phyloP scores from a whole-genome alignment of 805 yeast genomes.

The Starmerella riodocensis region DNA sequence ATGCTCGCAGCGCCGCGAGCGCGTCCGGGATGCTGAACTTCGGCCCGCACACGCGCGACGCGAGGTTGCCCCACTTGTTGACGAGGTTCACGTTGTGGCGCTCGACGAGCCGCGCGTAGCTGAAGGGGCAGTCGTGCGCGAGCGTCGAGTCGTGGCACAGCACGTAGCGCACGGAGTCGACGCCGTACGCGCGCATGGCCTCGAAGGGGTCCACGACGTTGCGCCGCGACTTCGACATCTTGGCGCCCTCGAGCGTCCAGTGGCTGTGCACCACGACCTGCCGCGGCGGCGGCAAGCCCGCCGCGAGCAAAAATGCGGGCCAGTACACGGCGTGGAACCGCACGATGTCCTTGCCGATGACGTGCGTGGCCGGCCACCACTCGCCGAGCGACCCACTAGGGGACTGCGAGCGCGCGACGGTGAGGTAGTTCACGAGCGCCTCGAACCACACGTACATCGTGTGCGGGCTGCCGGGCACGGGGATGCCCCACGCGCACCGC shows the following conservation, averaged over 20 bases:
- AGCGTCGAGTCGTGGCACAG: slow-evolving; percentile 63
- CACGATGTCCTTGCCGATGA: slow-evolving; percentile 83
- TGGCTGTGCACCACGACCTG: slow-evolving; percentile 83
- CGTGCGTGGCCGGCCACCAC: slow-evolving; percentile 61
- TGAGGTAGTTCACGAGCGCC: slow-evolving; percentile 74
- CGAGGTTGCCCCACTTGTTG: slow-evolving; percentile 71
- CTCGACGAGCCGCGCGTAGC: slow-evolving; percentile 41
- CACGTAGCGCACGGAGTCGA: slow-evolving; percentile 51
- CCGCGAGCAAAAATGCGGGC: slow-evolving; percentile 86
- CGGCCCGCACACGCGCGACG: slow-evolving; percentile 58
- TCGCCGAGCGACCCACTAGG: slow-evolving; percentile 11
- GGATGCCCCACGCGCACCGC: slow-evolving; percentile 78
- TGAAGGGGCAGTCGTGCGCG: slow-evolving; percentile 67
- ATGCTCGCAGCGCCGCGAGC: slow-evolving; percentile 1
- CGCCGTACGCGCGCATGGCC: slow-evolving; percentile 49
- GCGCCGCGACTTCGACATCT: slow-evolving; percentile 88
- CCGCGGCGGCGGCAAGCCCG: slow-evolving; percentile 53
- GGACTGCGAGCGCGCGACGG: slow-evolving; percentile 28
- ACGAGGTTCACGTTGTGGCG: slow-evolving; percentile 40
- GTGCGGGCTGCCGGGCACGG: slow-evolving; percentile 58
- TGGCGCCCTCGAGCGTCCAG: slow-evolving; percentile 79
- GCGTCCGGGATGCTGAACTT: slow-evolving; percentile 40
- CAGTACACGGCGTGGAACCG: slow-evolving; percentile 85
- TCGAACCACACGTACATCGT: slow-evolving; percentile 94
- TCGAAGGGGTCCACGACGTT: slow-evolving; percentile 85